Evolutionary conservation across 805 yeast species (phyloP).

Genomic region (Saturnispora gosingensis): DNA sequence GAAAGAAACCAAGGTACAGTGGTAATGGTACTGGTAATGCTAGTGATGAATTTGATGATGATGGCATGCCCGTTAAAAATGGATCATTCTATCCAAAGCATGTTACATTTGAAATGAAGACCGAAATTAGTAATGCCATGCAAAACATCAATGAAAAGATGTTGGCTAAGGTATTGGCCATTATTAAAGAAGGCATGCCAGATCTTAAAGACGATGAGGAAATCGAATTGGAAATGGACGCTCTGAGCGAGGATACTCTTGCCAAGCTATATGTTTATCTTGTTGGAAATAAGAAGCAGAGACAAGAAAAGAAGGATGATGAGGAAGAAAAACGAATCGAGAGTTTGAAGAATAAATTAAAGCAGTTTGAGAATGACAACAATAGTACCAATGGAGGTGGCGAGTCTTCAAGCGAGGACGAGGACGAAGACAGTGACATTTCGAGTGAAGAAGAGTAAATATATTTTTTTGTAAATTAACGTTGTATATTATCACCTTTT

Average conservation of each 20-base stretch:
- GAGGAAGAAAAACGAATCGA: slow-evolving; percentile 69
- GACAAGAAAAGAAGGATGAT: slow-evolving; percentile 34
- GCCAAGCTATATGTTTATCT: slow-evolving; percentile 78
- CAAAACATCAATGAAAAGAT: slow-evolving; percentile 67
- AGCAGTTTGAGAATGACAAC: slow-evolving; percentile 50
- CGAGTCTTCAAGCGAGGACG: slow-evolving; percentile 68
- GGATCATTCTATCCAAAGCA: slow-evolving; percentile 25
- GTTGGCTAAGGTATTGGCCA: slow-evolving; percentile 72
- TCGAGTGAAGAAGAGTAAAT: slow-evolving; percentile 23
- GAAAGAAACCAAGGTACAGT: slow-evolving; percentile 38
- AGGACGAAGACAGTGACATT: slow-evolving; percentile 27
- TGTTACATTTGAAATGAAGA: slow-evolving; percentile 94
- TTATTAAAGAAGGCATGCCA: slow-evolving; percentile 71
- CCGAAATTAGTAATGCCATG: slow-evolving; percentile 81
- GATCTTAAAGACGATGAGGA: slow-evolving; percentile 74
- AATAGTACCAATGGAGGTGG: slow-evolving; percentile 31
- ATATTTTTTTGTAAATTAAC: slow-evolving; percentile 7
- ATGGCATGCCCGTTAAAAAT: slow-evolving; percentile 17
- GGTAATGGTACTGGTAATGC: slow-evolving; percentile 20
- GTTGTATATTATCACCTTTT: slow-evolving; percentile 6
- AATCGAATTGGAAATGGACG: slow-evolving; percentile 93
- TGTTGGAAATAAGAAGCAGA: slow-evolving; percentile 35
- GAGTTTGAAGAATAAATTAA: slow-evolving; percentile 63
- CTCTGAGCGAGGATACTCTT: slow-evolving; percentile 75
- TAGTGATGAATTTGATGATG: slow-evolving; percentile 31